Conservation (phyloP, 768 basidiomycete species). For the Trametes punicea region DNA sequence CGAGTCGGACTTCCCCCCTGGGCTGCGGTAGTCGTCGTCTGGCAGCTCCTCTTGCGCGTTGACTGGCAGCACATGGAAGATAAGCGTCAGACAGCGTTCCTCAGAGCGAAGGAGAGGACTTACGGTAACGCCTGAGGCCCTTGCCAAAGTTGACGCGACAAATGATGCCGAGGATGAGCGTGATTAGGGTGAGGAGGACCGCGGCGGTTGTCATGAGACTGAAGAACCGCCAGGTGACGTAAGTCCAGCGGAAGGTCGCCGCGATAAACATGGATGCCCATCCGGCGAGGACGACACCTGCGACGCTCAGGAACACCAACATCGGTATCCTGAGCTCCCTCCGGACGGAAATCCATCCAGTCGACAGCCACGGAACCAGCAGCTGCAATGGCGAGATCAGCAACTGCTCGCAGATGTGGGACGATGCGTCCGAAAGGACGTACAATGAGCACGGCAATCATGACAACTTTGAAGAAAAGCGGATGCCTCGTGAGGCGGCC, state of each 20-base stretch:
- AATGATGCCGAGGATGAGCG: conserved; percentile 59
- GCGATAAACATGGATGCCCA: conserved; percentile 76
- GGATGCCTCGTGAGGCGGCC: conserved; percentile 46
- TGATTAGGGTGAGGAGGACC: conserved; percentile 50
- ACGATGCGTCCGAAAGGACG: conserved; percentile 28
- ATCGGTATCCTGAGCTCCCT: conserved; percentile 58
- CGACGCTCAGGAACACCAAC: conserved; percentile 60
- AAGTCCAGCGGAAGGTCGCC: conserved; percentile 72
- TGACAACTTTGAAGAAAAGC: conserved; percentile 50
- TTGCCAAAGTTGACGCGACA: conserved; percentile 78
- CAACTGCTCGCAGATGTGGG: too few relatives aligned
- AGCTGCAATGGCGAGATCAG: conserved; percentile 38
- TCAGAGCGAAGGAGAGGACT: conserved; percentile 28
- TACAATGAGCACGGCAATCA: conserved; percentile 58
- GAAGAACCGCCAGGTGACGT: conserved; percentile 73
- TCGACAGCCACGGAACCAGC: conserved; percentile 63
- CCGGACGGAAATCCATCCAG: conserved; percentile 75
- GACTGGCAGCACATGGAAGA: conserved; percentile 41
- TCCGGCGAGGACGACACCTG: conserved; percentile 57
- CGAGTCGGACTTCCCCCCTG: conserved; percentile 36
- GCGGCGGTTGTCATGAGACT: conserved; percentile 57
- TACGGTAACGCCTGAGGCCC: conserved; percentile 64
- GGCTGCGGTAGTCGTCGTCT: conserved; percentile 33
- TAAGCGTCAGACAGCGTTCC: background rate
- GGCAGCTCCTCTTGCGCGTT: conserved; percentile 49